These are phyloP conservation scores for Ceratobasidium sp. DNA, from an alignment of 1,284 basidiomycete species.

Conservation along the genomic window DNA sequence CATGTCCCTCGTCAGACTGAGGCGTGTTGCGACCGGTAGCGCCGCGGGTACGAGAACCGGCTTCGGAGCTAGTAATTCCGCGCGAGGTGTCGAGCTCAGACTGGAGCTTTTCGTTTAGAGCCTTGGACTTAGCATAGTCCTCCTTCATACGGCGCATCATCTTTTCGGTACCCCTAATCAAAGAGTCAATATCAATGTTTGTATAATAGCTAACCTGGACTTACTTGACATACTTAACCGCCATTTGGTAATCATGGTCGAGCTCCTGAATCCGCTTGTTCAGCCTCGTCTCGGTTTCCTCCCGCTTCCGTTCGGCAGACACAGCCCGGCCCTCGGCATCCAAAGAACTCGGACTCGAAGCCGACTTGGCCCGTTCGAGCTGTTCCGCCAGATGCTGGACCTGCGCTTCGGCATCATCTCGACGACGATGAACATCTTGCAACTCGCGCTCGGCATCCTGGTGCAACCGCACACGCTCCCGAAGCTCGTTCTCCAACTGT, in stretches of 20 bases:
- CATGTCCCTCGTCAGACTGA: conserved; percentile 67
- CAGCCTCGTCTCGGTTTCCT: conserved; percentile 81
- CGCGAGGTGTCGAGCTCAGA: conserved; percentile 77
- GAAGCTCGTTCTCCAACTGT: conserved; percentile 80
- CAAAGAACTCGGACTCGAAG: conserved; percentile 60
- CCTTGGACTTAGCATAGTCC: conserved; percentile 90
- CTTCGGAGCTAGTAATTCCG: conserved; percentile 65
- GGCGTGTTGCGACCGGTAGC: conserved; percentile 85
- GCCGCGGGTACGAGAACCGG: conserved; percentile 66
- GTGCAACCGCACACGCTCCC: conserved; percentile 75
- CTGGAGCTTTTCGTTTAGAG: conserved; percentile 79
- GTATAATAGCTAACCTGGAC: conserved; percentile 49
- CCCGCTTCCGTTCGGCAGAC: conserved; percentile 77
- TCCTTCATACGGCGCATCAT: conserved; percentile 98
- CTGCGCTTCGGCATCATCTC: conserved; percentile 78
- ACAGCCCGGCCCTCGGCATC: conserved; percentile 65
- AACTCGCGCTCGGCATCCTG: conserved; percentile 80
- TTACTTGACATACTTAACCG: conserved; percentile 91
- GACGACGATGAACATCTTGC: conserved; percentile 68
- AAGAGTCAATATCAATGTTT: conserved; percentile 48
- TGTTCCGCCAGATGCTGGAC: conserved; percentile 70
- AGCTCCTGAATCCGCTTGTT: conserved; percentile 82
- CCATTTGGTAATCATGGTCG: conserved; percentile 94
- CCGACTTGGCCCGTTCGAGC: conserved; percentile 69
- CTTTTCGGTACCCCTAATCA: conserved; percentile 92